Evolutionary conservation across 2,329 filamentous ascomycete species (phyloP).

Genomic region (Aspergillus hortae): DNA sequence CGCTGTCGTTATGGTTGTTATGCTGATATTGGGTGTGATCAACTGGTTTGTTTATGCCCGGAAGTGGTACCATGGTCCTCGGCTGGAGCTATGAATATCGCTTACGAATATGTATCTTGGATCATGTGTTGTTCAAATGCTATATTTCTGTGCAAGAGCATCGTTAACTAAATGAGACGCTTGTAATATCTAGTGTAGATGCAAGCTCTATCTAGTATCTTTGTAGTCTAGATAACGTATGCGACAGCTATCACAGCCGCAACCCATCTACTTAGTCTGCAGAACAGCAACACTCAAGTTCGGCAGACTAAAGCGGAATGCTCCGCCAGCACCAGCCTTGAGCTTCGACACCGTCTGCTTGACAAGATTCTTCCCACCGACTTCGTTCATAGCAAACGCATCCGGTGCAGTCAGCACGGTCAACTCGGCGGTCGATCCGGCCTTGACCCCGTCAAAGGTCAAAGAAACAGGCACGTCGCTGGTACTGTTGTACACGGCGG

Average conservation of each 20-base stretch:
- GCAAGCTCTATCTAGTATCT: background rate
- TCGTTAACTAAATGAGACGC: background rate
- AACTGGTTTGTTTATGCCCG: constrained; percentile 20
- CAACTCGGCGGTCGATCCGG: constrained; percentile 33
- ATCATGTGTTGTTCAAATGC: too few relatives aligned
- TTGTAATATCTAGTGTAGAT: background rate
- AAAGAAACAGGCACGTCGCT: constrained; percentile 32
- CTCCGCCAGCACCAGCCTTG: constrained; percentile 21
- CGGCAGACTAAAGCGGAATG: constrained; percentile 25
- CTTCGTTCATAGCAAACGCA: constrained; percentile 29
- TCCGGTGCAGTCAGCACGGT: constrained; percentile 42
- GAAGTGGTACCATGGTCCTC: constrained; percentile 19
- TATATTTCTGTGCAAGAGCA: too few relatives aligned
- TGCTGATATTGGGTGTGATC: constrained; percentile 16
- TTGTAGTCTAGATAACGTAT: too few relatives aligned
- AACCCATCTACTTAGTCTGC: constrained; percentile 11
- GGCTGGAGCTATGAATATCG: constrained; percentile 11
- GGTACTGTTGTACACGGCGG: constrained; percentile 49
- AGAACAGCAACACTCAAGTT: constrained; percentile 27
- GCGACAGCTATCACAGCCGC: too few relatives aligned
- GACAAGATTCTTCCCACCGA: constrained; percentile 21
- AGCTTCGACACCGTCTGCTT: constrained; percentile 16
- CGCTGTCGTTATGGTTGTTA: constrained; percentile 14
- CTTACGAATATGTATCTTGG: too few relatives aligned
- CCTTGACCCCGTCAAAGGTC: constrained; percentile 32